A percentile compares a stretch with the other conserved stretches of the same genome.
Conservation (phyloP, 176 grass and related monocot species). For the Secale cereale region DNA sequence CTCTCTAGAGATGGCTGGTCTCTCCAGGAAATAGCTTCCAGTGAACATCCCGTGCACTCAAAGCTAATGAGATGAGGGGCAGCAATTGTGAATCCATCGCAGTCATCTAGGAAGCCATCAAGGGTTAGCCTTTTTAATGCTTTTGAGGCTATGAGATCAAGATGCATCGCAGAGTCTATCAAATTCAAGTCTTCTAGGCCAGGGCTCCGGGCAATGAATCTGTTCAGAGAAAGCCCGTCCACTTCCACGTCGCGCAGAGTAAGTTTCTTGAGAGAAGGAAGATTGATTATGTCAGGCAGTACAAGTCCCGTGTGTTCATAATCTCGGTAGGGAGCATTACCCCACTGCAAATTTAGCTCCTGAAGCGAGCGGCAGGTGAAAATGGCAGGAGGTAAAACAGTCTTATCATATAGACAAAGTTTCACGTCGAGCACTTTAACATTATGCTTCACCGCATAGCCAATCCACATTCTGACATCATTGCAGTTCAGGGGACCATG, state of each 20-base stretch:
- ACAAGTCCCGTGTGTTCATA: background rate
- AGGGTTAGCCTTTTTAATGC: constrained; percentile 22
- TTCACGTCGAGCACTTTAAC: constrained; percentile 31
- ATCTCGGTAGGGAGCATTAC: background rate
- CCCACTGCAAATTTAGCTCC: constrained; percentile 29
- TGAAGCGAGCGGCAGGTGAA: constrained; percentile 31
- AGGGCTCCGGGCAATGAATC: constrained; percentile 22
- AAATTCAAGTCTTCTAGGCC: constrained; percentile 19
- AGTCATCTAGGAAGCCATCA: background rate
- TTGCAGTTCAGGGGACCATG: background rate
- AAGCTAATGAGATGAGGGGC: constrained; percentile 24
- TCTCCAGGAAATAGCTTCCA: constrained; percentile 18
- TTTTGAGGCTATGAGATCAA: constrained; percentile 18
- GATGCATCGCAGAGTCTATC: background rate
- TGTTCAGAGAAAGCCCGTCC: background rate
- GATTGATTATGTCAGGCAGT: constrained; percentile 9
- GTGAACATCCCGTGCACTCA: constrained; percentile 1
- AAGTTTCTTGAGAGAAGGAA: constrained; percentile 32
- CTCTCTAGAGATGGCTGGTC: constrained; percentile 16
- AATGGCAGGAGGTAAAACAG: constrained; percentile 9
- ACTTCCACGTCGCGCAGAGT: constrained; percentile 19
- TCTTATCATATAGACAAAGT: background rate
- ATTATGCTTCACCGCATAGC: constrained; percentile 26
- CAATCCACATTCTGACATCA: constrained; percentile 31
- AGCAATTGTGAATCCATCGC: background rate